Conservation (phyloP, 805 yeast species). For the Yamadazyma ubonensis region DNA sequence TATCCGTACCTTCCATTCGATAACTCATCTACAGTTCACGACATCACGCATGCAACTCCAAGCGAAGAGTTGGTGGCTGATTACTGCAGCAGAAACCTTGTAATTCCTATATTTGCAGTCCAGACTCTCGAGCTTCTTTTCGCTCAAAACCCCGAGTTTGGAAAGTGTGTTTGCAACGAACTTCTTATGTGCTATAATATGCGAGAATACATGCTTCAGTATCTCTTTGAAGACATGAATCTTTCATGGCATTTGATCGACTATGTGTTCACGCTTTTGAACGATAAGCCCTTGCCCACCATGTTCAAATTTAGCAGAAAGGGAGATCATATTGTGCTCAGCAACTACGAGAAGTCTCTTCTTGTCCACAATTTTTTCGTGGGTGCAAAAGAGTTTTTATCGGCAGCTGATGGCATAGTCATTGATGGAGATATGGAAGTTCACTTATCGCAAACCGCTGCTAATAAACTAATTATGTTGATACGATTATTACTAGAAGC, state of each 20-base stretch:
- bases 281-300: slow-evolving; percentile 39
- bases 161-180: slow-evolving; percentile 63
- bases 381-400: slow-evolving; percentile 39
- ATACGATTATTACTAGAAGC: slow-evolving; percentile 58
- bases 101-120: slow-evolving; percentile 31
- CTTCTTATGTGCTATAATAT: slow-evolving; percentile 66
- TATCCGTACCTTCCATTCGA: slow-evolving; percentile 2
- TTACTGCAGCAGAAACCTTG: slow-evolving; percentile 21
- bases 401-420: slow-evolving; percentile 32
- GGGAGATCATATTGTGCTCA: slow-evolving; percentile 49
- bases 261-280: slow-evolving; percentile 60
- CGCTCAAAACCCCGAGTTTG: slow-evolving; percentile 49
- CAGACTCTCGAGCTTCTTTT: slow-evolving; percentile 53
- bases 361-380: slow-evolving; percentile 67
- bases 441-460: slow-evolving; percentile 30
- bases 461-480: slow-evolving; percentile 47
- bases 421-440: slow-evolving; percentile 29
- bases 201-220: slow-evolving; percentile 66
- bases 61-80: slow-evolving; percentile 1
- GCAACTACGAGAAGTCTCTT: slow-evolving; percentile 64
- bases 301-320: slow-evolving; percentile 51
- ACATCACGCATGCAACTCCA: no score
- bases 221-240: slow-evolving; percentile 56
- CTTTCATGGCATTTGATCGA: slow-evolving; percentile 55
- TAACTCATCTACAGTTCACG: background rate